These are phyloP conservation scores for Penicillium polonicum DNA, from an alignment of 2,329 filamentous ascomycete genomes.

Conservation along the genomic window DNA sequence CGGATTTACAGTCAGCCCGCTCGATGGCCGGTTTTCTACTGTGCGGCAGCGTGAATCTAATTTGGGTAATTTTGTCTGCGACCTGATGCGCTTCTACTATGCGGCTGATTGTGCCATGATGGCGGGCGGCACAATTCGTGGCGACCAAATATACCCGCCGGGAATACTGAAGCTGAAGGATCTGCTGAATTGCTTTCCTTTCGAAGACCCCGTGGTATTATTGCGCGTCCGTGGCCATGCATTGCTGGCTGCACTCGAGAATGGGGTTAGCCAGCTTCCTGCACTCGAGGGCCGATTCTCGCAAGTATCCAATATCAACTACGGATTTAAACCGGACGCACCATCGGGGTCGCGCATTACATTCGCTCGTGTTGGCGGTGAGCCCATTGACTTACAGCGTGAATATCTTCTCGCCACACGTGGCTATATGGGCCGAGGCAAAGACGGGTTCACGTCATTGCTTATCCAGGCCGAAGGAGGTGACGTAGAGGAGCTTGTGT, in stretches of 20 bases:
- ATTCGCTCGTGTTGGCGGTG: conserved; percentile 60
- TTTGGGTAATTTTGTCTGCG: conserved; percentile 85
- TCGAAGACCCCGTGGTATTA: conserved; percentile 85
- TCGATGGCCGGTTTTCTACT: conserved; percentile 84
- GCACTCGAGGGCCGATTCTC: conserved; percentile 82
- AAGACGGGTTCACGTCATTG: conserved; percentile 77
- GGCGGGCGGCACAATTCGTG: conserved; percentile 80
- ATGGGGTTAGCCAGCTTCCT: conserved; percentile 75
- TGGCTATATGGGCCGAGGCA: conserved; percentile 85
- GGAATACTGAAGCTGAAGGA: conserved; percentile 76
- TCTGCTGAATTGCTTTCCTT: conserved; percentile 86
- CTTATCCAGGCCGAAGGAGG: conserved; percentile 76
- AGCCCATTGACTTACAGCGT: conserved; percentile 60
- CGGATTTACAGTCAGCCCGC: conserved; percentile 75
- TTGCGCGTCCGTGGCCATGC: conserved; percentile 69
- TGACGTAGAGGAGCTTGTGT: conserved; percentile 71
- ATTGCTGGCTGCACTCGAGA: conserved; percentile 78
- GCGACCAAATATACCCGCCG: conserved; percentile 83
- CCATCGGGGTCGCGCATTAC: conserved; percentile 63
- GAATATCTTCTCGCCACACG: conserved; percentile 74
- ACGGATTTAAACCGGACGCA: conserved; percentile 66
- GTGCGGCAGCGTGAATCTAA: conserved; percentile 78
- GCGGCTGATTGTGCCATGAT: conserved; percentile 78
- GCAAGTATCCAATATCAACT: conserved; percentile 80
- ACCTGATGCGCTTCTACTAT: conserved; percentile 85